Percentiles rank a stretch among this genome's conserved stretches.
Conservation (phyloP, 352 stramenopile genomes). For the Phytophthora agathidicida region DNA sequence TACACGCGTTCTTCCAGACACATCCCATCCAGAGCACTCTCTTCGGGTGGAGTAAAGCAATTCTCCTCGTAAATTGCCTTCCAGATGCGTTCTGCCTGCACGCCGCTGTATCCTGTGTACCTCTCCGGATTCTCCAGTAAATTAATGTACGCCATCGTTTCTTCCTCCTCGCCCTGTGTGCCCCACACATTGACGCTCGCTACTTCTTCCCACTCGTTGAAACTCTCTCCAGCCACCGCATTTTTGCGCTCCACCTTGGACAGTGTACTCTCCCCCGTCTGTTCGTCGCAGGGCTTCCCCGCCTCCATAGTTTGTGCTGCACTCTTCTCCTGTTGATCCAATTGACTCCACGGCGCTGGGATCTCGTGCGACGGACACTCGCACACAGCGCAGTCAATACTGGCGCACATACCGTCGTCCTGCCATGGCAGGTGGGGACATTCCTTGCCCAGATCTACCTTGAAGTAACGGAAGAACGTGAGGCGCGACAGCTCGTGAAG, state of each 20-base stretch:
- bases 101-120: constrained; percentile 98
- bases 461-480: constrained; percentile 95
- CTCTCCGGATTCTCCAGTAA: constrained; percentile 96
- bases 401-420: constrained; percentile 91
- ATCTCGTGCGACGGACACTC: constrained; percentile 90
- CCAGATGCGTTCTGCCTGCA: constrained; percentile 94
- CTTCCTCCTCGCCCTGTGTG: constrained; percentile 57
- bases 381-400: constrained; percentile 90
- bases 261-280: constrained; percentile 73
- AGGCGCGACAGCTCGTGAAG: constrained; percentile 77
- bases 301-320: too few relatives aligned
- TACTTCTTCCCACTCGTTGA: constrained; percentile 70
- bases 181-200: constrained; percentile 64
- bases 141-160: constrained; percentile 94
- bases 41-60: constrained; percentile 87
- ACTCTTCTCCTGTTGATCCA: constrained; percentile 59
- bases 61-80: constrained; percentile 98
- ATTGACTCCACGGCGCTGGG: constrained; percentile 74
- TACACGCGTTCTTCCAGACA: constrained; percentile 96
- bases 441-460: constrained; percentile 89
- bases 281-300: constrained; percentile 67
- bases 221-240: constrained; percentile 63
- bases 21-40: constrained; percentile 70
- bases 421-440: constrained; percentile 88
- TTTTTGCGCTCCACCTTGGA: constrained; percentile 82